Conservation (phyloP, 305 asterid species). For the Fraxinus paxiana region DNA sequence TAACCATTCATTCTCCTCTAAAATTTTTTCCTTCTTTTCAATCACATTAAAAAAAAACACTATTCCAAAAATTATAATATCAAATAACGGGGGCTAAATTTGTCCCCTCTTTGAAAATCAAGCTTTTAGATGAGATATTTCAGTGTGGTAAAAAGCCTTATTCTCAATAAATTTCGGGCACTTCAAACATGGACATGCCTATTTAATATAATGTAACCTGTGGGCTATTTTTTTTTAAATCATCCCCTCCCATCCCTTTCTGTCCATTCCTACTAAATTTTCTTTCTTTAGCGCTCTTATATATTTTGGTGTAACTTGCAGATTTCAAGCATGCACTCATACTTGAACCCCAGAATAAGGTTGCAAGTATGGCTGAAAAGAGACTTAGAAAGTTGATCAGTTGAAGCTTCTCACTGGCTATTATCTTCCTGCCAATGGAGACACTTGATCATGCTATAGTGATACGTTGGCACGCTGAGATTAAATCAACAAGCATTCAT, state of each 20-base stretch:
- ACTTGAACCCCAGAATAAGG: constrained; percentile 86
- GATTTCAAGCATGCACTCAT: constrained; percentile 88
- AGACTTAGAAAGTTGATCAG: constrained; percentile 59
- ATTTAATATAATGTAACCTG: background rate
- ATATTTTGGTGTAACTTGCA: constrained; percentile 26
- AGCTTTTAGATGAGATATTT: background rate
- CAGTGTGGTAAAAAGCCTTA: background rate
- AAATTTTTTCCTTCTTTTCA: too few relatives aligned
- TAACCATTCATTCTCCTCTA: too few relatives aligned
- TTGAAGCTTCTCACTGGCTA: constrained; percentile 16
- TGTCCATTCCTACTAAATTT: background rate
- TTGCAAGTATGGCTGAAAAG: constrained; percentile 61
- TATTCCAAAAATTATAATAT: too few relatives aligned
- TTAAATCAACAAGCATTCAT: background rate
- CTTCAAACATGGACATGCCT: background rate
- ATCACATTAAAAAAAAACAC: too few relatives aligned
- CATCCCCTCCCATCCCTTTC: background rate
- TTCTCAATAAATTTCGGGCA: background rate
- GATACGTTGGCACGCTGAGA: background rate
- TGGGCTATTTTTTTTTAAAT: background rate
- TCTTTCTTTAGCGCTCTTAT: background rate
- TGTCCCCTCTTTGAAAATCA: background rate
- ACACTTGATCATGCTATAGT: background rate
- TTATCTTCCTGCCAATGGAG: background rate
- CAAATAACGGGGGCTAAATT: background rate